Percentiles rank a stretch among this genome's conserved stretches.
phyloP scores from a whole-genome alignment of 805 yeast species.

The Cyberlindnera samutprakarnensis region DNA sequence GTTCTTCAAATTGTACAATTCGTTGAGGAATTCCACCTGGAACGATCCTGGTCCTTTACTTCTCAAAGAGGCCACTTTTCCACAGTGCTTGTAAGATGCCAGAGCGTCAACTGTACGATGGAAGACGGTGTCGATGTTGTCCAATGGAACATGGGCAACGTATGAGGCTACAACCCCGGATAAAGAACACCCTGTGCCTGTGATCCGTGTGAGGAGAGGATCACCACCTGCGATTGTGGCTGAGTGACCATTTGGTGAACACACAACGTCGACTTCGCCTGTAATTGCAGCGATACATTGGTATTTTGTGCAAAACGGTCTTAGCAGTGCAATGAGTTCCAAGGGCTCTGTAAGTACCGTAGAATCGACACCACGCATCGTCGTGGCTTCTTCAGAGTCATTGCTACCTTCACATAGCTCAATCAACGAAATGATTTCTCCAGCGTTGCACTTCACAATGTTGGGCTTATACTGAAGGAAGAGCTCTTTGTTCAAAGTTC shows the following conservation, averaged over 20 bases:
- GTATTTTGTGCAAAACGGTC: conserved; percentile 29
- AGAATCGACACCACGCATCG: conserved; percentile 3
- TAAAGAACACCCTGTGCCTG: conserved; percentile 80
- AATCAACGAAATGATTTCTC: conserved; percentile 60
- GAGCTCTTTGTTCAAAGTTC: conserved; percentile 36
- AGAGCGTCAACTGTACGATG: conserved; percentile 1
- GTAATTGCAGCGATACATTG: conserved; percentile 1
- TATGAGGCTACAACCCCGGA: conserved; percentile 63
- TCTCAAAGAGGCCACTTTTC: not conserved
- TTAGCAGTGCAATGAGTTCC: conserved; percentile 20
- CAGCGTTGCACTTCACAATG: conserved; percentile 81
- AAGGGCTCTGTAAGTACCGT: conserved; percentile 34
- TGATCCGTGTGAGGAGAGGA: conserved; percentile 53
- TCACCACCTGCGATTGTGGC: conserved; percentile 46
- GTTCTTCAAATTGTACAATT: not conserved
- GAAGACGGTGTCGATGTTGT: not conserved
- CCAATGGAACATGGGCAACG: conserved; percentile 29
- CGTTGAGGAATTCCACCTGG: not conserved
- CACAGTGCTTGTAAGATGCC: conserved; percentile 2
- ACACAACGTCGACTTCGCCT: conserved; percentile 1
- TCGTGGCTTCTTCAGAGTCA: conserved; percentile 43
- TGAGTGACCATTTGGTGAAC: not conserved
- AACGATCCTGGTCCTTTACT: conserved; percentile 1
- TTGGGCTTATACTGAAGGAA: conserved; percentile 39
- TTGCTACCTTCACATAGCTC: conserved; percentile 32